phyloP scores from a whole-genome alignment of 2,329 filamentous ascomycete species.

The Ceratocystiopsis sp. region DNA sequence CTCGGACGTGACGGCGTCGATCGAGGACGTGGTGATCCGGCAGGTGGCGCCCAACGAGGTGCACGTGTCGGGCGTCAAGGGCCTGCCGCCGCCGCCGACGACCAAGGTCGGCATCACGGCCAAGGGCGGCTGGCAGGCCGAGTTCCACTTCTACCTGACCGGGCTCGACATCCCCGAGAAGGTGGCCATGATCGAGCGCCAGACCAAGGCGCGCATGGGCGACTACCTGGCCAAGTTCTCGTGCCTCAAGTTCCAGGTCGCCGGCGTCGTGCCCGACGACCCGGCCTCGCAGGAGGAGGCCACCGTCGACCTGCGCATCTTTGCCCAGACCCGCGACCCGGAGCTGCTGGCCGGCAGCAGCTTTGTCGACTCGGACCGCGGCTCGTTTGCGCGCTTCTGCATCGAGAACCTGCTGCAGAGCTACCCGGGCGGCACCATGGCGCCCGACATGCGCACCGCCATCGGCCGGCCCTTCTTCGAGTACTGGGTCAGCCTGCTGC shows the following conservation, averaged over 20 bases:
- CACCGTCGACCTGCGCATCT: conserved; percentile 20
- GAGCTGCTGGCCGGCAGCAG: conserved; percentile 10
- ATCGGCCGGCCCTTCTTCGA: conserved; percentile 13
- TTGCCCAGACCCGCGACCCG: conserved; percentile 22
- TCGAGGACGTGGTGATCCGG: conserved; percentile 14
- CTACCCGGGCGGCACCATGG: conserved; percentile 11
- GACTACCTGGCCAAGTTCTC: conserved; percentile 8
- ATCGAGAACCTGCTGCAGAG: conserved; percentile 7
- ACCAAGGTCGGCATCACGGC: conserved; percentile 24
- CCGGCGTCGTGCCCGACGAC: conserved; percentile 14
- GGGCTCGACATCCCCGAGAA: conserved; percentile 12
- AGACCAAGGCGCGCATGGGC: conserved; percentile 16
- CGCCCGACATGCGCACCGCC: conserved; percentile 12
- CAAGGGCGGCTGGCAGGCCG: conserved; percentile 14
- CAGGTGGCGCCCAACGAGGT: conserved; percentile 13
- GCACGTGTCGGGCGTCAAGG: no score
- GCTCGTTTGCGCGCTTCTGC: conserved; percentile 11
- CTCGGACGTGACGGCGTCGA: conserved; percentile 13
- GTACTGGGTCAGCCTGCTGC: conserved; percentile 12
- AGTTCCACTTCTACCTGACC: conserved; percentile 12
- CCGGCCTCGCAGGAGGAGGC: conserved; percentile 17
- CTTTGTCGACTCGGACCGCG: conserved; percentile 11
- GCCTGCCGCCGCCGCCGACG: conserved; percentile 13
- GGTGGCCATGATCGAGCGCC: conserved; percentile 10
- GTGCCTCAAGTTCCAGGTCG: conserved; percentile 15